Conservation (phyloP, 2,329 filamentous ascomycete species). For the Corinectria fuckeliana region DNA sequence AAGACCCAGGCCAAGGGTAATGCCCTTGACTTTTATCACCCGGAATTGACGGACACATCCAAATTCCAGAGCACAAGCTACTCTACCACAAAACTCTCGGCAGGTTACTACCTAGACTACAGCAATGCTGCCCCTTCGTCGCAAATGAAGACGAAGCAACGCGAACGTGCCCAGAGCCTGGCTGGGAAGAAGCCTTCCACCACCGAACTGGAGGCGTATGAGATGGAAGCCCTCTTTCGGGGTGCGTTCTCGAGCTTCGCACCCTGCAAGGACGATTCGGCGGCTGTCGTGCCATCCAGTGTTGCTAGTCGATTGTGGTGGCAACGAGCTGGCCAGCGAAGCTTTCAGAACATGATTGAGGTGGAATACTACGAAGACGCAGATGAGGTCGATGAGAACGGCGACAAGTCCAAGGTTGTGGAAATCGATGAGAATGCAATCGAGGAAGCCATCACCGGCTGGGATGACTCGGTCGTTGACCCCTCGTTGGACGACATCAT, state of each 20-base stretch:
- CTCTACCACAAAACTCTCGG: constrained; percentile 68
- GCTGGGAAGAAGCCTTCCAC: constrained; percentile 64
- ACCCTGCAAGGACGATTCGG: constrained; percentile 75
- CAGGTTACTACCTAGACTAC: constrained; percentile 75
- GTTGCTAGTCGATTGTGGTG: constrained; percentile 77
- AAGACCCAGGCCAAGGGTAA: constrained; percentile 72
- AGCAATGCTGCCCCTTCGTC: constrained; percentile 66
- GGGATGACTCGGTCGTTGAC: constrained; percentile 64
- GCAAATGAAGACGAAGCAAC: constrained; percentile 66
- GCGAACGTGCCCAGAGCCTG: constrained; percentile 74
- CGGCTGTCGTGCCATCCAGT: constrained; percentile 71
- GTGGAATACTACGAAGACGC: constrained; percentile 52
- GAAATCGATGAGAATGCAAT: constrained; percentile 60
- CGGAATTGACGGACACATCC: constrained; percentile 62
- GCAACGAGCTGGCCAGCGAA: constrained; percentile 71
- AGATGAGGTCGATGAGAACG: constrained; percentile 44
- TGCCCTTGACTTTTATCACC: constrained; percentile 59
- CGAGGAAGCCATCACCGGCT: constrained; percentile 62
- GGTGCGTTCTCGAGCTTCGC: constrained; percentile 83
- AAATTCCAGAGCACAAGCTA: constrained; percentile 65
- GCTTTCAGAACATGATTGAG: constrained; percentile 70
- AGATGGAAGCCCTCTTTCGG: constrained; percentile 77
- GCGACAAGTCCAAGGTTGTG: constrained; percentile 39
- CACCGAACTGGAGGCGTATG: constrained; percentile 64
- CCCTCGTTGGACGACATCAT: constrained; percentile 62